Conservation (phyloP, 1,284 basidiomycete species). For the Tranzscheliella williamsii region DNA sequence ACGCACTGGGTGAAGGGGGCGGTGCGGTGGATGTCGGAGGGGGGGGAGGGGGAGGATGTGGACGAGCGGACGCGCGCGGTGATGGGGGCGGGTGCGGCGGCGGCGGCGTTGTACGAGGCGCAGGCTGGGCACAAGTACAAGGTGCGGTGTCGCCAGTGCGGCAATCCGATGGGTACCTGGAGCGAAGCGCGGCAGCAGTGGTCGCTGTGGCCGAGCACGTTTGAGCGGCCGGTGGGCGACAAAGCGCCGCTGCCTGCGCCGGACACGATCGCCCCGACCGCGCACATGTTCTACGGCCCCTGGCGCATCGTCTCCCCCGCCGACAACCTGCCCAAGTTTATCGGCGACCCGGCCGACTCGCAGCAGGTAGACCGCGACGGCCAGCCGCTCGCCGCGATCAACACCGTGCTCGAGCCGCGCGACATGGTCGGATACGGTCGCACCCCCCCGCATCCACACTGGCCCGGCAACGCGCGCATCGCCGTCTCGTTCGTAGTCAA, state of each 20-base stretch:
- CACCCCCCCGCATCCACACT: conserved; percentile 59
- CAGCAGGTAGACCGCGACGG: conserved; percentile 25
- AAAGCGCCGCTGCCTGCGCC: conserved; percentile 3
- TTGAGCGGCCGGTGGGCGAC: conserved; percentile 30
- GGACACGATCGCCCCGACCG: conserved; percentile 15
- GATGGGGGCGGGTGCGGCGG: conserved; percentile 7
- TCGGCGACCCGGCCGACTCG: conserved; percentile 23
- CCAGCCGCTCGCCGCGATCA: conserved; percentile 14
- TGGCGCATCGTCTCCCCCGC: conserved; percentile 20
- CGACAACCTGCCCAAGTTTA: conserved; percentile 30
- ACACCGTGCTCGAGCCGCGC: conserved; percentile 40
- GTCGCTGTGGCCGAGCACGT: conserved; percentile 46
- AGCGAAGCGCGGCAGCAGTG: conserved; percentile 44
- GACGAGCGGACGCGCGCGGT: background rate
- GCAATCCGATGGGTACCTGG: conserved; percentile 51
- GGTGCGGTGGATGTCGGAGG: conserved; percentile 33
- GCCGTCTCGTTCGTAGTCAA: conserved; percentile 62
- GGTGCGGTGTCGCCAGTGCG: conserved; percentile 46
- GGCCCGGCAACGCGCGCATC: conserved; percentile 62
- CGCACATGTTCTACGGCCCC: conserved; percentile 32
- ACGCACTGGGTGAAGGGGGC: conserved; percentile 46
- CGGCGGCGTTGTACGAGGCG: conserved; percentile 32
- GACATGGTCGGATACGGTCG: conserved; percentile 61
- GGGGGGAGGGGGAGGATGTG: background rate
- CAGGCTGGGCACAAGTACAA: conserved; percentile 46